Evolutionary conservation across 179 eudicot species (phyloP).

Genomic region (Kewa caespitosa): DNA sequence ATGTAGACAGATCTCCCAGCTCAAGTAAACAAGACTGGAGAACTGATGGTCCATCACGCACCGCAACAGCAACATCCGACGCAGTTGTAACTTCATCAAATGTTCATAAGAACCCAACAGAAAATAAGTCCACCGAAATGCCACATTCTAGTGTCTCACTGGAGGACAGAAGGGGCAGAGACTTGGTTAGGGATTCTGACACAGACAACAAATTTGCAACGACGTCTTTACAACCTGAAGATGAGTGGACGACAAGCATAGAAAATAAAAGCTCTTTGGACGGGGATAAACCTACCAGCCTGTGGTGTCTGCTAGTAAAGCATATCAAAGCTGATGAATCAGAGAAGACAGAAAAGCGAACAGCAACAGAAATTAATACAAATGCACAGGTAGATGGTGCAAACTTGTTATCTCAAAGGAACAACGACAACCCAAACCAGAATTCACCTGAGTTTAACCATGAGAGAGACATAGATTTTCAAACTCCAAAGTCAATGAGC

Average conservation of each 20-base stretch:
- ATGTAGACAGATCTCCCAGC: conserved; percentile 14
- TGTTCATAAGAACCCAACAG: conserved; percentile 19
- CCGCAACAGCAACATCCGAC: conserved; percentile 20
- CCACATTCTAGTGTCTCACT: conserved; percentile 4
- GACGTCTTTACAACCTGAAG: conserved; percentile 17
- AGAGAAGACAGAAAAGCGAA: conserved; percentile 42
- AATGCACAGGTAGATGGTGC: neutral
- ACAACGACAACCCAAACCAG: conserved; percentile 15
- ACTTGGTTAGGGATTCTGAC: neutral
- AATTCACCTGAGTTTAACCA: conserved; percentile 3
- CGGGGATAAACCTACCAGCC: conserved; percentile 41
- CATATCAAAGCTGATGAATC: conserved; percentile 55
- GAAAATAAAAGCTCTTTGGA: conserved; percentile 26
- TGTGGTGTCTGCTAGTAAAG: conserved; percentile 74
- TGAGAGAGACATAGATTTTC: conserved; percentile 24
- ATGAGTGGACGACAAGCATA: conserved; percentile 10
- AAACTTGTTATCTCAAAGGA: neutral
- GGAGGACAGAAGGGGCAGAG: conserved; percentile 19
- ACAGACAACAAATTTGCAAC: conserved; percentile 10
- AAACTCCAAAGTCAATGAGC: conserved; percentile 28
- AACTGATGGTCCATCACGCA: conserved; percentile 16
- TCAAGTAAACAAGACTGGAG: conserved; percentile 16
- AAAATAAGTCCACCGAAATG: neutral
- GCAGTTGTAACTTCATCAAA: conserved; percentile 15
- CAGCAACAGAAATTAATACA: conserved; percentile 5